phyloP scores from a whole-genome alignment of 164 flowering plant genomes.

The Vitis rotundifolia region DNA sequence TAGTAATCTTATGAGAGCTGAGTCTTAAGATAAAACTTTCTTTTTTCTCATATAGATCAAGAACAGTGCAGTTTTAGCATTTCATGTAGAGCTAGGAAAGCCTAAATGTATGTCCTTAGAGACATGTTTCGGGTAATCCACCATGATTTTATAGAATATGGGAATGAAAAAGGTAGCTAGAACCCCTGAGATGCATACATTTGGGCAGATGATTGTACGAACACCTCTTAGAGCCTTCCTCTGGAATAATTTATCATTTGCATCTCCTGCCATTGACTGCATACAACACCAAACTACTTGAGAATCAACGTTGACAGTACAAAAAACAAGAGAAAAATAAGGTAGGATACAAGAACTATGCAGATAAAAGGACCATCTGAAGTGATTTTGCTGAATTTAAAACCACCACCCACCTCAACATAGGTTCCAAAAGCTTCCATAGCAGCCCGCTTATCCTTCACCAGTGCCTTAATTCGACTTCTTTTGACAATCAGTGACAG shows the following conservation, averaged over 20 bases:
- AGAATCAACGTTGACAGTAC: conserved; percentile 7
- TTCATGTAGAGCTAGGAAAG: no score
- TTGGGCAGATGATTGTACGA: conserved; percentile 78
- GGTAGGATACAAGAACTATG: background rate
- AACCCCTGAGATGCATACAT: conserved; percentile 39
- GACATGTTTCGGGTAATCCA: no score
- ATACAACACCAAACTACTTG: conserved; percentile 7
- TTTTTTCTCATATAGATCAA: background rate
- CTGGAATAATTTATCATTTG: conserved; percentile 40
- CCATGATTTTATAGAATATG: background rate
- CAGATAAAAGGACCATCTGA: background rate
- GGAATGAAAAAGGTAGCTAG: background rate
- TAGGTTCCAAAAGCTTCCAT: conserved; percentile 90
- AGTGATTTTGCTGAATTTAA: background rate
- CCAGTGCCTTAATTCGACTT: conserved; percentile 77
- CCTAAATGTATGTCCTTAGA: no score
- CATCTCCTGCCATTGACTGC: conserved; percentile 65
- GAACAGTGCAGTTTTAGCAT: background rate
- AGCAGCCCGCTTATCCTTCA: conserved; percentile 79
- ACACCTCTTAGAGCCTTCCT: conserved; percentile 81
- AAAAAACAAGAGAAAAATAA: background rate
- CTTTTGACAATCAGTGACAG: conserved; percentile 78
- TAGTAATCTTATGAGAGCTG: no score
- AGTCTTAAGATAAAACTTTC: background rate
- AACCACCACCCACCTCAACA: conserved; percentile 64